Evolutionary conservation across 2,329 filamentous ascomycete genomes (phyloP).

Genomic region (Colletotrichum scovillei): DNA sequence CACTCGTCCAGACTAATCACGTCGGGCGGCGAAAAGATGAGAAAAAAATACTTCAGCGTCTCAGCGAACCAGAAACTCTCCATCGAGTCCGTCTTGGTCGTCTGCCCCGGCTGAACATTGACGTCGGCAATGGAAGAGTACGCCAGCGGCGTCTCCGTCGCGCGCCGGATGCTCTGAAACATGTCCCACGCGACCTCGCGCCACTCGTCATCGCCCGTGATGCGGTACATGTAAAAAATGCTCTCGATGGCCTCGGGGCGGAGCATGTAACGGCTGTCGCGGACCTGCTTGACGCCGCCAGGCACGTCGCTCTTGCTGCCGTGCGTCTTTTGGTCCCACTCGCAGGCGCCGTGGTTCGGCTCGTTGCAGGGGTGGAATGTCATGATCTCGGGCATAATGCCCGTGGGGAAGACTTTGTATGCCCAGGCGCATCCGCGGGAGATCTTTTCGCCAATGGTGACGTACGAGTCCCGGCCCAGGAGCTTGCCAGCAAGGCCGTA

Average conservation of each 20-base stretch:
- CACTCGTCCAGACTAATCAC: constrained; percentile 76
- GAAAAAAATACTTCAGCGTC: constrained; percentile 82
- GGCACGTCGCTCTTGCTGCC: constrained; percentile 46
- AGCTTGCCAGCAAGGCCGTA: constrained; percentile 71
- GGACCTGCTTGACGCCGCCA: constrained; percentile 68
- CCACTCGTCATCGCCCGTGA: constrained; percentile 58
- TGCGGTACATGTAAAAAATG: constrained; percentile 62
- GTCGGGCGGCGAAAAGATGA: constrained; percentile 74
- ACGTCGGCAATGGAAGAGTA: constrained; percentile 51
- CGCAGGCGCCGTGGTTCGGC: constrained; percentile 47
- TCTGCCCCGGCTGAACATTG: constrained; percentile 22
- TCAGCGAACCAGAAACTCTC: constrained; percentile 78
- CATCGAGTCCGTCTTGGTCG: constrained; percentile 36
- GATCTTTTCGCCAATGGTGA: constrained; percentile 59
- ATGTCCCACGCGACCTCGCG: constrained; percentile 60
- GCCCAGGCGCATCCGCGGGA: constrained; percentile 66
- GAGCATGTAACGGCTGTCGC: constrained; percentile 55
- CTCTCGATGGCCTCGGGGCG: constrained; percentile 65
- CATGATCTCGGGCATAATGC: constrained; percentile 66
- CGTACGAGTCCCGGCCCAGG: constrained; percentile 59
- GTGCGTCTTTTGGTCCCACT: constrained; percentile 44
- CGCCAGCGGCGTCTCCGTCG: constrained; percentile 56
- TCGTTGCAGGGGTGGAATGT: constrained; percentile 49
- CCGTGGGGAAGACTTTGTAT: constrained; percentile 60
- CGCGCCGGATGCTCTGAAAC: constrained; percentile 55